A percentile compares a stretch with the other conserved stretches of the same genome.
phyloP scores from a whole-genome alignment of 148 eudicot species.

The Silene uniflora region DNA sequence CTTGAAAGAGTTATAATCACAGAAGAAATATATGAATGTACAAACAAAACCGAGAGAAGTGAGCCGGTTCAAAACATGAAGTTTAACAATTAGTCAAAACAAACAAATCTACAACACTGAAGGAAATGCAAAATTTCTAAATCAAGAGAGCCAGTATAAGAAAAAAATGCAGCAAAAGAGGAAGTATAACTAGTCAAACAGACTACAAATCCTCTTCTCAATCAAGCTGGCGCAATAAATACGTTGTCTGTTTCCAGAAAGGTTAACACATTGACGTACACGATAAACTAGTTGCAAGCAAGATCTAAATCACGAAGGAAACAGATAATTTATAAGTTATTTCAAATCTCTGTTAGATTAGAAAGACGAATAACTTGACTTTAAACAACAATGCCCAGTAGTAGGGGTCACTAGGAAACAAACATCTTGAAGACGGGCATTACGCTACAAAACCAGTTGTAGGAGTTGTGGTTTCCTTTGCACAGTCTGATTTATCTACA shows the following conservation, averaged over 20 bases:
- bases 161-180: background rate
- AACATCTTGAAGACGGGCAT: background rate
- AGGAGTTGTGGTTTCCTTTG: too few relatives aligned
- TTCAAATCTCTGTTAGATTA: background rate
- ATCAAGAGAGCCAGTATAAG: background rate
- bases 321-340: background rate
- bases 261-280: background rate
- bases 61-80: too few relatives aligned
- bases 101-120: background rate
- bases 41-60: background rate
- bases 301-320: background rate
- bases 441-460: background rate
- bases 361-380: background rate
- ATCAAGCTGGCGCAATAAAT: constrained; percentile 1
- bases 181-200: background rate
- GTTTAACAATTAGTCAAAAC: background rate
- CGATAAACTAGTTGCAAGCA: background rate
- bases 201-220: background rate
- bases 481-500: background rate
- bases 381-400: background rate
- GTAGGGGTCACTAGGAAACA: background rate
- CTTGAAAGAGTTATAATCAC: background rate
- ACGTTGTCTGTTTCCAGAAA: constrained; percentile 9
- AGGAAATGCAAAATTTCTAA: background rate
- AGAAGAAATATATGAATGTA: background rate